Evolutionary conservation across 768 basidiomycete genomes (phyloP), one percentile per base, ranked within the genome.

Genomic region (Mycena latifolia): DNA sequence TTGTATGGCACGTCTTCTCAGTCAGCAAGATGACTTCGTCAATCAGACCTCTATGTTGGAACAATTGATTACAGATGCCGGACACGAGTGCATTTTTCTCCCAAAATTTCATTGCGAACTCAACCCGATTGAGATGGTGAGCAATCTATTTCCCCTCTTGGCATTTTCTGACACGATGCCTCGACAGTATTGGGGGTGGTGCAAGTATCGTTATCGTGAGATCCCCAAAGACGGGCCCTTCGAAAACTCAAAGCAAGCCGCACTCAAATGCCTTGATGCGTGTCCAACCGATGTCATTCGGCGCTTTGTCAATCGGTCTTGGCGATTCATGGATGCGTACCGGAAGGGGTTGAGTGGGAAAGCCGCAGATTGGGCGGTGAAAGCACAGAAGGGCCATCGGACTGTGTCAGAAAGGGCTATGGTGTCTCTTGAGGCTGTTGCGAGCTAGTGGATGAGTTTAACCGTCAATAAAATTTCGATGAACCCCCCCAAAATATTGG

Each of bases 321-420:
- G 75, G 75, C 33, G 72, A 1, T 84, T 80, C 57, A 75, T 80
- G 75, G 72, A 69, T 61, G 76, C 79, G 8, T 84, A 82, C 55
- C 67, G 69, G 5, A 33, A 61, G 15, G 79, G 81, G 5, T 67
- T 83, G 33, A 80, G 64, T 14, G 79, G 80, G 14, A 72, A 73
- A 31, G 80, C 79, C n/a, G 33, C 79, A 17, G 78, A 70, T 41
- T 83, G 80, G 78, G 79, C 79, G 17, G 79, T 82, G 3, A 53
- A 61, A 18, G 77, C 78, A 69, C 79, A 82, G 61, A 76, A 74
- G 46, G 69, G 71, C 11, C 82, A 83, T 59, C 61, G 75, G 1
- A 31, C 64, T 31, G 69, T 80, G 6, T 75, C 72, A 20, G 45
- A 75, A 55, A 22, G 41, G 9, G 77, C 76, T 17, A 78, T 81